Conservation (phyloP, 1,139 yeast species). For the Sugiyamaella pinicola region DNA sequence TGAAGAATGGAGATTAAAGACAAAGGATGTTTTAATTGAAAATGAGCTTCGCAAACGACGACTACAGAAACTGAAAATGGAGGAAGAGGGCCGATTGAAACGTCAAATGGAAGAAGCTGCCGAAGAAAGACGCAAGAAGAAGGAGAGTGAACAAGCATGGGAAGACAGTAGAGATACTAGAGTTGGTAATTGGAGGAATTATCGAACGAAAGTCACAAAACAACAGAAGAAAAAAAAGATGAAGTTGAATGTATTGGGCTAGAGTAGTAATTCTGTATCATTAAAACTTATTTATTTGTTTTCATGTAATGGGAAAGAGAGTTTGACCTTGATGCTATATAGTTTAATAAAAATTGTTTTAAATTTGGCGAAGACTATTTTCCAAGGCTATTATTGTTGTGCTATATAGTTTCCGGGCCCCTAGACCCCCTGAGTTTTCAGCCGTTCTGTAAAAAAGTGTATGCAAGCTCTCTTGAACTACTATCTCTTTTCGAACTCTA, state of each 20-base stretch:
- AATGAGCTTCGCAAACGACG: slow-evolving; percentile 48
- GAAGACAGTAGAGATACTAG: slow-evolving; percentile 62
- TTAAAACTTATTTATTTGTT: not conserved
- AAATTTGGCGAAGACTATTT: too few species aligned
- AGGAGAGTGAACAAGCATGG: slow-evolving; percentile 56
- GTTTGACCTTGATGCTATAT: too few species aligned
- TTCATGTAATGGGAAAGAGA: not conserved
- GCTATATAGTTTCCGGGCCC: too few species aligned
- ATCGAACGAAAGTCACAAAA: slow-evolving; percentile 49
- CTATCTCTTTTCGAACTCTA: too few species aligned
- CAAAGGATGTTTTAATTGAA: slow-evolving; percentile 50
- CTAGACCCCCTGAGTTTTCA: slow-evolving; percentile 6
- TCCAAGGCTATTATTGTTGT: too few species aligned
- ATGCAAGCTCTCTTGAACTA: too few species aligned
- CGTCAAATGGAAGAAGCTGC: slow-evolving; percentile 45
- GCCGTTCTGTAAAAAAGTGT: too few species aligned
- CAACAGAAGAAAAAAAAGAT: slow-evolving; percentile 43
- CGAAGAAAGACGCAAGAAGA: slow-evolving; percentile 47
- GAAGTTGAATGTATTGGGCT: slow-evolving; percentile 41
- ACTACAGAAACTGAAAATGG: slow-evolving; percentile 44
- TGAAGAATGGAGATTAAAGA: slow-evolving; percentile 45
- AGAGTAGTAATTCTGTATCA: not conserved
- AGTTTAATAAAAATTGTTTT: too few species aligned
- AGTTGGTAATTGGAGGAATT: slow-evolving; percentile 64
- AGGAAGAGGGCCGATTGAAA: slow-evolving; percentile 48